Percentiles rank a stretch among this genome's conserved stretches.
Evolutionary conservation across 2,329 filamentous ascomycete genomes (phyloP).

Genomic region (Metarhizium guizhouense): DNA sequence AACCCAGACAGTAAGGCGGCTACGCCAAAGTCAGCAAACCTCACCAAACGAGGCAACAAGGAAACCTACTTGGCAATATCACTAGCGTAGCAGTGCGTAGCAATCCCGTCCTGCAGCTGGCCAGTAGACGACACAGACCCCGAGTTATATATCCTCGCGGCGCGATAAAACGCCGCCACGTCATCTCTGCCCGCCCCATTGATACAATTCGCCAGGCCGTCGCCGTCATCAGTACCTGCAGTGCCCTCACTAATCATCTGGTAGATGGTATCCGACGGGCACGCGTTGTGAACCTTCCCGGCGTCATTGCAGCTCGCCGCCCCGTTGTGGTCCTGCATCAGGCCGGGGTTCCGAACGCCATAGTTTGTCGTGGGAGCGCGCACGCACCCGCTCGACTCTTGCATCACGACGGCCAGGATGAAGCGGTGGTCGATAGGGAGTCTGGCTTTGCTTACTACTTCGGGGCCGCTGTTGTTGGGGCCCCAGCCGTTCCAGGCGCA

Average conservation of each 20-base stretch:
- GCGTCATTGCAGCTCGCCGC: conserved; percentile 27
- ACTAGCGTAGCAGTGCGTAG: conserved; percentile 39
- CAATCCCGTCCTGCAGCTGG: conserved; percentile 32
- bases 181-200: conserved; percentile 16
- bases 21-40: neutral
- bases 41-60: neutral
- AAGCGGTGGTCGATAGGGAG: conserved; percentile 28
- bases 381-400: conserved; percentile 35
- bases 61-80: conserved; percentile 30
- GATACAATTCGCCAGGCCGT: conserved; percentile 32
- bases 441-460: conserved; percentile 10
- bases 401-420: conserved; percentile 34
- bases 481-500: conserved; percentile 7
- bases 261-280: conserved; percentile 15
- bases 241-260: conserved; percentile 32
- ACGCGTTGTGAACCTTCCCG: conserved; percentile 25
- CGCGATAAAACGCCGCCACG: conserved; percentile 29
- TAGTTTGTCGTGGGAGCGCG: conserved; percentile 30
- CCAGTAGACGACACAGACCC: conserved; percentile 24
- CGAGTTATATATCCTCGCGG: conserved; percentile 39
- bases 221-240: conserved; percentile 28
- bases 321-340: conserved; percentile 30
- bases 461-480: conserved; percentile 13
- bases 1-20: conserved; percentile 13
- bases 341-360: conserved; percentile 31